Conservation (phyloP, 768 basidiomycete species). For the Lentinula aciculospora region DNA sequence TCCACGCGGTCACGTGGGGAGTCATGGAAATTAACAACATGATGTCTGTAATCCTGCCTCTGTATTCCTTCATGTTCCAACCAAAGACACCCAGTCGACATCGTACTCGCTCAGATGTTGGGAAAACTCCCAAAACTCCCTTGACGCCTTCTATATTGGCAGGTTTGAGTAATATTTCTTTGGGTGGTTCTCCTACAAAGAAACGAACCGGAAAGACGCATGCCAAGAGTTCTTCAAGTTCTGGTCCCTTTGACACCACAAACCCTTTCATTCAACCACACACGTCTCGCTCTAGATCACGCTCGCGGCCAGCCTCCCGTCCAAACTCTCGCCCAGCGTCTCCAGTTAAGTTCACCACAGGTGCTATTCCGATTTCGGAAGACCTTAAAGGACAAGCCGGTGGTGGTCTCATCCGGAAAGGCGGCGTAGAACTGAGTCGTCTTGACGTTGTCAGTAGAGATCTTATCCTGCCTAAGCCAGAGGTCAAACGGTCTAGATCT, state of each 20-base stretch:
- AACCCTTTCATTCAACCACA: conserved; percentile 51
- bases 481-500: conserved; percentile 68
- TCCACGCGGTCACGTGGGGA: conserved; percentile 7
- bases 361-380: conserved; percentile 43
- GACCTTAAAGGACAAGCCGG: conserved; percentile 57
- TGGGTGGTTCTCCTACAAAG: conserved; percentile 28
- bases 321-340: conserved; percentile 46
- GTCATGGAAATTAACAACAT: not conserved
- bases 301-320: conserved; percentile 47
- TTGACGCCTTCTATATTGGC: conserved; percentile 41
- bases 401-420: conserved; percentile 66
- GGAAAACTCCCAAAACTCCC: conserved; percentile 31
- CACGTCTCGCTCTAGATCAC: conserved; percentile 2
- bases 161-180: conserved; percentile 34
- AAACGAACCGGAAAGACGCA: conserved; percentile 19
- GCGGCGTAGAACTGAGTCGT: conserved; percentile 64
- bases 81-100: conserved; percentile 45
- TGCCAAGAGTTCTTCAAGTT: conserved; percentile 19
- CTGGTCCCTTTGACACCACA: conserved; percentile 37
- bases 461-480: conserved; percentile 58
- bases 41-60: too few relatives aligned
- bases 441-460: conserved; percentile 74
- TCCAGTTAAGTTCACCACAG: conserved; percentile 57
- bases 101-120: conserved; percentile 39
- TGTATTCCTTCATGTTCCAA: not conserved